phyloP scores from a whole-genome alignment of 2,329 filamentous ascomycete species.

The Cercospora zeina region DNA sequence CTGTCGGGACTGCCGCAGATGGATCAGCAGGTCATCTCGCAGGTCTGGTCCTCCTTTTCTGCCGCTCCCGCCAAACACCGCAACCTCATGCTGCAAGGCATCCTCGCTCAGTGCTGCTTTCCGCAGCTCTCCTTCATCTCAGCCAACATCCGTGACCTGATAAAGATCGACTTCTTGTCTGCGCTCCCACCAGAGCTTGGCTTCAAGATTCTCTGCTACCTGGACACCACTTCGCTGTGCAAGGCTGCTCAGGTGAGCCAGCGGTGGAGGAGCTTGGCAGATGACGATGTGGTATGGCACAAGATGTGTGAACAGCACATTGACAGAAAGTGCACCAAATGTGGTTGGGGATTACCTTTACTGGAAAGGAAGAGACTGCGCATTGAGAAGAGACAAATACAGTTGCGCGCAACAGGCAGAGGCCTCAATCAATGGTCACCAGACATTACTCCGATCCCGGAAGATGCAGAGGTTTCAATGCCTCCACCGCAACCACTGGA shows the following conservation, averaged over 20 bases:
- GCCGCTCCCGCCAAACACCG: constrained; percentile 91
- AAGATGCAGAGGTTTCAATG: constrained; percentile 32
- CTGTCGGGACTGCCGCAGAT: constrained; percentile 76
- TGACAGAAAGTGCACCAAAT: constrained; percentile 88
- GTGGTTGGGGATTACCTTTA: constrained; percentile 89
- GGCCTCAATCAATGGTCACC: constrained; percentile 58
- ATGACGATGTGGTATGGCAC: constrained; percentile 97
- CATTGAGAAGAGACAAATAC: constrained; percentile 82
- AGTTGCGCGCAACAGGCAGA: constrained; percentile 64
- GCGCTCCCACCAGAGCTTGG: constrained; percentile 87
- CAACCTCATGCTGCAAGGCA: constrained; percentile 93
- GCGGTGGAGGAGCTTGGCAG: constrained; percentile 84
- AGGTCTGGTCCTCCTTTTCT: constrained; percentile 97
- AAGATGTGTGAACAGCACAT: constrained; percentile 98
- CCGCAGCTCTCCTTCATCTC: constrained; percentile 93
- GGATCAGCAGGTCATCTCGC: constrained; percentile 93
- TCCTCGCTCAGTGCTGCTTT: constrained; percentile 95
- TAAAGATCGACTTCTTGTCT: constrained; percentile 94
- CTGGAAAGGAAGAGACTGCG: constrained; percentile 84
- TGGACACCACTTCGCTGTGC: constrained; percentile 92
- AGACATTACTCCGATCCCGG: constrained; percentile 51
- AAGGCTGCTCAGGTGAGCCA: constrained; percentile 93
- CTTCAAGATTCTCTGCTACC: constrained; percentile 87
- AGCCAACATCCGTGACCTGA: constrained; percentile 84
- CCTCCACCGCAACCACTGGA: constrained; percentile 14